Percentiles rank a stretch among this genome's conserved stretches.
Evolutionary conservation across 179 eudicot genomes (phyloP).

Genomic region (Vitellaria paradoxa): DNA sequence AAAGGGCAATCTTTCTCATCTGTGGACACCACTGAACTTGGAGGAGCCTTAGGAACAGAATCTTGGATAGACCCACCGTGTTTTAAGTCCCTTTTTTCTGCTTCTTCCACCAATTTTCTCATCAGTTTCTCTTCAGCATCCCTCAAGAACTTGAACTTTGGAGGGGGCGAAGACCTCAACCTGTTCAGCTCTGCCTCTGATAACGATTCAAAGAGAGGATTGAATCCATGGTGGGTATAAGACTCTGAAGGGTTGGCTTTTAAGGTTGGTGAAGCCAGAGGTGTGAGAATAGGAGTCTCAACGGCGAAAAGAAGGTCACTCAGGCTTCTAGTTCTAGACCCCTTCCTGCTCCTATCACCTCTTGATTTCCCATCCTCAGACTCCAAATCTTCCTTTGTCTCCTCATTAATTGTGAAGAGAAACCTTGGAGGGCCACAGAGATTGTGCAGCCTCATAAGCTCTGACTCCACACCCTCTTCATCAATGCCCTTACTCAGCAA

Average conservation of each 20-base stretch:
- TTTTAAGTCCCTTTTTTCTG: slow-evolving; percentile 39
- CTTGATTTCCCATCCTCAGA: slow-evolving; percentile 67
- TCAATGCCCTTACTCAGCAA: slow-evolving; percentile 36
- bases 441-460: slow-evolving; percentile 69
- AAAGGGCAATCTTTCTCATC: slow-evolving; percentile 35
- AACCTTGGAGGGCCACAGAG: slow-evolving; percentile 82
- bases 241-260: slow-evolving; percentile 23
- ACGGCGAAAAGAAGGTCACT: slow-evolving; percentile 51
- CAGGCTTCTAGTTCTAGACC: slow-evolving; percentile 61
- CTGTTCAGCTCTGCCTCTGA: slow-evolving; percentile 55
- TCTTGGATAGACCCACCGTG: slow-evolving; percentile 21
- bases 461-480: slow-evolving; percentile 59
- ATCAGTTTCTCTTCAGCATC: slow-evolving; percentile 92
- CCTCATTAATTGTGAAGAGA: slow-evolving; percentile 84
- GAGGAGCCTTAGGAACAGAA: background rate
- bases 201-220: slow-evolving; percentile 73
- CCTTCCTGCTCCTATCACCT: slow-evolving; percentile 40
- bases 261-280: slow-evolving; percentile 55
- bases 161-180: slow-evolving; percentile 80
- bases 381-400: slow-evolving; percentile 83
- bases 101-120: slow-evolving; percentile 60
- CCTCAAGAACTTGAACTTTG: slow-evolving; percentile 87
- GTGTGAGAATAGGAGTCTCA: slow-evolving; percentile 55
- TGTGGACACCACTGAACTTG: background rate
- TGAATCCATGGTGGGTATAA: slow-evolving; percentile 39